Evolutionary conservation across 371 early-diverging fungal species (phyloP), one percentile per base, ranked within the genome.

Genomic region (Parasitella parasitica): DNA sequence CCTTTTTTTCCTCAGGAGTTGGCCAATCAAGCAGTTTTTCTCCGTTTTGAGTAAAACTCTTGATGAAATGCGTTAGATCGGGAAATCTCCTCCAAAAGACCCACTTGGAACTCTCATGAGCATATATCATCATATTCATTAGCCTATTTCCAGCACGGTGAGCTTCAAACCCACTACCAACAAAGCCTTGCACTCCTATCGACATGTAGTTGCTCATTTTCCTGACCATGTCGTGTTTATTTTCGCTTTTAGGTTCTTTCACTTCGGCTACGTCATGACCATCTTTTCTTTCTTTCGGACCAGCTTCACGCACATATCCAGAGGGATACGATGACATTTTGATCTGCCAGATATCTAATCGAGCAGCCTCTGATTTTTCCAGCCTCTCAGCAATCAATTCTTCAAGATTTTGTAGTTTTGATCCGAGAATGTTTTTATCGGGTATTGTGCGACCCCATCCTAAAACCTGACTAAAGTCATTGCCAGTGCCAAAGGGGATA

Each of bases 401-500:
- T 56, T 80, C 83, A 15, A 87, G 66, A 34, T 72, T 59, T 11
- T 63, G 28, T 48, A 86, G 62, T 59, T 76, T 72, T 15, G 64
- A 69, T 18, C 84, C 86, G 9, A 82, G 71, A 0, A 80, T 74
- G 26, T 82, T 77, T 26, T 75, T 75, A 0, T 81, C 66, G 22
- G 63, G 63, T 9, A 83, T 73, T n/a, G 85, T 85, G 34, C 87
- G 84, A 3, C 86, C 87, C 87, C 87, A 87, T 12, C 87, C 87
- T 6, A 87, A 65, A 13, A 85, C 86, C 48, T 87, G 86, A 36
- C 82, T 76, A 54, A 87, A 82, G 60, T 87, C 87, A 63, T 87
- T 87, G 36, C 87, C 87, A 2, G 87, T 87, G 48, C 87, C 87
- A 59, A 87, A 87, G 2, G 87, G 87, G 41, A 86, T 86, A 60